phyloP scores from a whole-genome alignment of 1,284 basidiomycete species.

The Cutaneotrichosporon sp. region DNA sequence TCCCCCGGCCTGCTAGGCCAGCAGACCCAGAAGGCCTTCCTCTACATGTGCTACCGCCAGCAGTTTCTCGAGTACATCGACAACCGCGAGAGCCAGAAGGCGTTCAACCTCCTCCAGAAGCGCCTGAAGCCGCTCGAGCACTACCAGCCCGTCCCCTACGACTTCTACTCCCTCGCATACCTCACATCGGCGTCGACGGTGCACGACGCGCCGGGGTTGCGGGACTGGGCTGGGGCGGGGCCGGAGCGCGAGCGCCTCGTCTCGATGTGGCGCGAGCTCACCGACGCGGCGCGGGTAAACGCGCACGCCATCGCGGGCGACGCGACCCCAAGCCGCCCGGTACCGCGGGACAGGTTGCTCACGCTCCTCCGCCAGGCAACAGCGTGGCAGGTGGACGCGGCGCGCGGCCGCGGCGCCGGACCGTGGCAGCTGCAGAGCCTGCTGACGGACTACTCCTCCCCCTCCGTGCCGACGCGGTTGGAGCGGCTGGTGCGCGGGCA shows the following conservation, averaged over 20 bases:
- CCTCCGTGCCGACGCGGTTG: constrained; percentile 39
- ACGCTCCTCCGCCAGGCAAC: constrained; percentile 56
- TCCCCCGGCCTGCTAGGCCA: constrained; percentile 51
- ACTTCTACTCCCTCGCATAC: constrained; percentile 58
- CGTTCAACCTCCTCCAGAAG: constrained; percentile 58
- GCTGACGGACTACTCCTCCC: constrained; percentile 45
- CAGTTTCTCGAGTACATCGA: constrained; percentile 58
- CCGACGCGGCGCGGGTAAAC: constrained; percentile 22
- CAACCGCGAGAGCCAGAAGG: constrained; percentile 55
- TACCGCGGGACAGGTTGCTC: constrained; percentile 54
- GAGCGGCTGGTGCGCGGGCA: constrained; percentile 48
- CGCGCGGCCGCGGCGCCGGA: constrained; percentile 6
- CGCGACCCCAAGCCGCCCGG: constrained; percentile 29
- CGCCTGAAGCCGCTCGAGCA: constrained; percentile 58
- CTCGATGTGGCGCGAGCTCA: constrained; percentile 52
- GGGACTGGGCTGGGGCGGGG: constrained; percentile 56
- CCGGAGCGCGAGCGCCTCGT: constrained; percentile 50
- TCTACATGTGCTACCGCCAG: constrained; percentile 51
- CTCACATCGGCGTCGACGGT: constrained; percentile 55
- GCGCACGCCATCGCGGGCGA: constrained; percentile 12
- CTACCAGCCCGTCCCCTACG: constrained; percentile 57
- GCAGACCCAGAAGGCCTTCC: constrained; percentile 56
- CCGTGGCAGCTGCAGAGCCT: constrained; percentile 36
- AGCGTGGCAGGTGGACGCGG: constrained; percentile 54
- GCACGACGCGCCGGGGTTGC: constrained; percentile 56